Evolutionary conservation across 164 flowering plant genomes (phyloP).

Genomic region (Magnolia sinica): DNA sequence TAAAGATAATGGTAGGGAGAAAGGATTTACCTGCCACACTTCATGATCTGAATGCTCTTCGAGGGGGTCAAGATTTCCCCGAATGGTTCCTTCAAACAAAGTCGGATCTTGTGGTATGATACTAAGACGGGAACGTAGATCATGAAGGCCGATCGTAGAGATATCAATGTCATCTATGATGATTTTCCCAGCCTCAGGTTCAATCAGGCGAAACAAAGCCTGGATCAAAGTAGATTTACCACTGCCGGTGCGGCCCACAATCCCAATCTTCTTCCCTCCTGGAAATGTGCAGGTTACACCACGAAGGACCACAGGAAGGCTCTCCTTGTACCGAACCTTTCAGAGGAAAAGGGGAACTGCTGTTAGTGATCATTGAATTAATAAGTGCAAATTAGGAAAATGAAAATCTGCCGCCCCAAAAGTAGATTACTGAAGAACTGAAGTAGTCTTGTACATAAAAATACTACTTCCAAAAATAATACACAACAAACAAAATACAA

Average conservation of each 20-base stretch:
- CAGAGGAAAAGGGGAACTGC: slow-evolving; percentile 5
- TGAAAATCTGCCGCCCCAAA: background rate
- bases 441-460: background rate
- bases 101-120: slow-evolving; percentile 97
- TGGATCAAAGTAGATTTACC: slow-evolving; percentile 96
- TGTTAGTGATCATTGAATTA: background rate
- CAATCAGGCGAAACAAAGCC: slow-evolving; percentile 83
- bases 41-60: slow-evolving; percentile 80
- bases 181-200: slow-evolving; percentile 77
- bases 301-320: slow-evolving; percentile 91
- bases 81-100: slow-evolving; percentile 87
- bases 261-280: slow-evolving; percentile 88
- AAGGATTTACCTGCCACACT: slow-evolving; percentile 77
- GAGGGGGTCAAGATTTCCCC: slow-evolving; percentile 92
- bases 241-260: slow-evolving; percentile 97
- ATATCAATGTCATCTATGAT: slow-evolving; percentile 85
- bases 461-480: background rate
- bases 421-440: no score
- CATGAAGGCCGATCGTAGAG: slow-evolving; percentile 85
- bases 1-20: background rate
- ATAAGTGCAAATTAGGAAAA: background rate
- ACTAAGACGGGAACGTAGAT: slow-evolving; percentile 79
- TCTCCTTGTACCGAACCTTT: slow-evolving; percentile 94
- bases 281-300: slow-evolving; percentile 76
- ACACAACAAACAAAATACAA: background rate